Evolutionary conservation across 352 stramenopile species (phyloP), one percentile per base, ranked within the genome.

Genomic region (Pythium pyrilobum): DNA sequence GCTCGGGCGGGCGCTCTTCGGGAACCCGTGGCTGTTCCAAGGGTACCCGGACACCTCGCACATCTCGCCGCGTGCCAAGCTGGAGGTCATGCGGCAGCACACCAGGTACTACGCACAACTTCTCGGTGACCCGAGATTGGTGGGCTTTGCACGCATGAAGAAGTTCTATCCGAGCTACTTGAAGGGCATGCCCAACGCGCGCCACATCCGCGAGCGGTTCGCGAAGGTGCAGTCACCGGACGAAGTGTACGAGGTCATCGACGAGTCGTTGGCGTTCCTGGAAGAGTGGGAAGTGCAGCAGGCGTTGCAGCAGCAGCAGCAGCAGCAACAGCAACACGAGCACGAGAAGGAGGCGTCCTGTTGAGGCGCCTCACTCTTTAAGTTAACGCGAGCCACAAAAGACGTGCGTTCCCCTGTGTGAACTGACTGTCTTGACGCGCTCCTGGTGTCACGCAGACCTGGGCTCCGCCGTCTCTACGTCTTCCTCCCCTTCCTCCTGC

Each of bases 21-120:
- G 80, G 13, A 93, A 89, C 40, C 80, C 82, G 42, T 89, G 80
- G 82, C 71, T 93, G 18, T 93, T 93, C 18, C 74, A 87, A 49
- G 76, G 82, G 15, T 71, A 78, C 31, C 39, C 57, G 0, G 73
- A 83, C 47, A 85, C 69, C 2, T 71, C 67, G 18, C 73, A 87
- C 56, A 59, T 88, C 13, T 34, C 71, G 24, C 42, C 82, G 5
- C 59, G 69, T 20, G 75, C 82, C 20, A 82, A 77, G 27, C 57
- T 89, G 16, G 59, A 77, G 21, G 77, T 87, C 16, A 74, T 92
- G 21, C 61, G 70, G 11, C 67, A 64, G 9, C 81, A 92, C 52
- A 89, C 79, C 3, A 56, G 85, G 49, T 78, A 87, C 52, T 92
- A 85, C 51, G 71, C 88, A 46, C 60, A 77, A 23, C 52, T 90